Base-by-base conservation (phyloP, 2,329 filamentous ascomycete species). In the Lachnellula cervina region DNA sequence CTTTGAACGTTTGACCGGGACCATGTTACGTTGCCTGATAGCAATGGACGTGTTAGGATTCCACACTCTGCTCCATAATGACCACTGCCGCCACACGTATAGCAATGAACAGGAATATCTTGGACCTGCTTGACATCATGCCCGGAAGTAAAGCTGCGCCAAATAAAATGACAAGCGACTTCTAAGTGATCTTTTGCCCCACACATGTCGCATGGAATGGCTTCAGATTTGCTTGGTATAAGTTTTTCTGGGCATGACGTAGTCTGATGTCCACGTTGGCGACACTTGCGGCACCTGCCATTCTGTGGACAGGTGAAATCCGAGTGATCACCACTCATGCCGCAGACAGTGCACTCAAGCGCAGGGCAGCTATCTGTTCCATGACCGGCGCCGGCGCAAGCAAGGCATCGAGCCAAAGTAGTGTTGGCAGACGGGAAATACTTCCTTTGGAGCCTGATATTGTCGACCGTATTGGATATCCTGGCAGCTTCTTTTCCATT, bases 181-280 rank as follows among this genome's bases (percentile, higher is more conserved):
- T 89, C 87, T 8, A 77, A 62, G 63, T 90, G 87, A 8, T 77
- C 73, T 3, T 65, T 60, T 6, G 77, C 77, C 40, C 72, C 72
- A 69, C 87, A 90, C 35, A 83, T 73, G 11, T 81, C 80, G 67
- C 87, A 90, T 2, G 78, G 76, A 47, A 79, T 72, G 21, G 76
- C 76, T 54, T 85, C 82, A 16, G 76, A 76, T 59, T 77, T 77
- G 16, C 77, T 72, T 50, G 78, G 61, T 2, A 70, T 68, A 43
- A 88, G 74, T 58, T 82, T 82, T 59, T 86, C 82, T 2, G 70
- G 64, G 65, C 87, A 90, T 7, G 71, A 62, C 1, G 69, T 62
- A 17, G 71, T 69, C 50, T 65, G 62, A 64, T 90, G 87, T 9
- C 86, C 87, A 44, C 80, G 73, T 68, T 86, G 80, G 48, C 76